These are phyloP conservation scores for Mychonastes homosphaera DNA, from an alignment of 139 green algal species.

Conservation along the genomic window DNA sequence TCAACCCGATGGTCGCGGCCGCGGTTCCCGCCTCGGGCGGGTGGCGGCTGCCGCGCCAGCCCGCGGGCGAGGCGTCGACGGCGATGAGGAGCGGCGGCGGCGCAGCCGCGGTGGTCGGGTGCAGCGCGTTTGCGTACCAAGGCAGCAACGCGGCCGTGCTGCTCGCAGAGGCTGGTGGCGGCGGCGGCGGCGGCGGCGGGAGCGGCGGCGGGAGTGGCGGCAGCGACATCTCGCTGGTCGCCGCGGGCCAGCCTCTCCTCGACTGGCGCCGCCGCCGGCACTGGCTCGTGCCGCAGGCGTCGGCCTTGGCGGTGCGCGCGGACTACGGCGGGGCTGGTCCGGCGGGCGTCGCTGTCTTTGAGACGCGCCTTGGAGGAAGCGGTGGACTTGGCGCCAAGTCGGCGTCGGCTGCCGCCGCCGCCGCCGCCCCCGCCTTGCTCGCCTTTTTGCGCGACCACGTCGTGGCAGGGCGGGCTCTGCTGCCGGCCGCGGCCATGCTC, in stretches of 20 bases:
- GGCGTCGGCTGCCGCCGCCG: too few relatives aligned
- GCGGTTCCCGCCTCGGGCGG: too few relatives aligned
- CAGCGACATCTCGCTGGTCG: too few relatives aligned
- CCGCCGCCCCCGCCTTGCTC: background rate
- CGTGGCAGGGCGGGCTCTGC: constrained; percentile 25
- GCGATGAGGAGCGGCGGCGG: background rate
- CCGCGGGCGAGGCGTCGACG: background rate
- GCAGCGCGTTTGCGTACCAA: constrained; percentile 63
- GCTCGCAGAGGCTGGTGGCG: too few relatives aligned
- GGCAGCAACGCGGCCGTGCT: constrained; percentile 53
- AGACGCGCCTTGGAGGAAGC: constrained; percentile 9
- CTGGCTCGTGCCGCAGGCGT: constrained; percentile 5
- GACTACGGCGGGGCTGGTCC: background rate
- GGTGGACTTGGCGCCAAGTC: too few relatives aligned
- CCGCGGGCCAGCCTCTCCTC: too few relatives aligned
- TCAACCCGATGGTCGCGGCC: constrained; percentile 48
- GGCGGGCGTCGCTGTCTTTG: constrained; percentile 10
- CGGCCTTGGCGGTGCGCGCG: background rate
- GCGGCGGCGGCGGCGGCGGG: too few relatives aligned
- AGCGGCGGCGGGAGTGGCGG: too few relatives aligned
- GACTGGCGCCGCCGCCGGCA: background rate
- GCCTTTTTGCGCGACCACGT: constrained; percentile 54
- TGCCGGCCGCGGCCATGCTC: constrained; percentile 56
- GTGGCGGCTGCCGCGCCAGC: background rate
- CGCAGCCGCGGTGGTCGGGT: constrained; percentile 2